Evolutionary conservation across 305 asterid genomes (phyloP).

Genomic region (Fraxinus baroniana): DNA sequence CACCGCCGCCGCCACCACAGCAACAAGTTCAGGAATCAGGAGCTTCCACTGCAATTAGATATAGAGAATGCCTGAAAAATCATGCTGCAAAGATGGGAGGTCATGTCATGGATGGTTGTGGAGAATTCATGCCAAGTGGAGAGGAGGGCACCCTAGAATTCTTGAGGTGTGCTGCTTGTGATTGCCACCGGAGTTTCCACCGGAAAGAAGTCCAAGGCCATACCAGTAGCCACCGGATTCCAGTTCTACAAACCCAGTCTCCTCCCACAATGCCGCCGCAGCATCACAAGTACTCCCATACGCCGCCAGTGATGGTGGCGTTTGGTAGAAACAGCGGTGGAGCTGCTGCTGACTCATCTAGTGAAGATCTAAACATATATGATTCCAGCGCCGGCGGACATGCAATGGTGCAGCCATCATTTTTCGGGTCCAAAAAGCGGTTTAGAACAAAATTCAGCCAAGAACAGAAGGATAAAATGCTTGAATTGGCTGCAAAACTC

Average conservation of each 20-base stretch:
- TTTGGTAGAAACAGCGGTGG: slow-evolving; percentile 50
- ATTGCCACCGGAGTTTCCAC: slow-evolving; percentile 83
- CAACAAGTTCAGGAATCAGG: neutral
- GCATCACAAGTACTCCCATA: slow-evolving; percentile 7
- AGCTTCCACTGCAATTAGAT: slow-evolving; percentile 23
- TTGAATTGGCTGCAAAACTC: slow-evolving; percentile 56
- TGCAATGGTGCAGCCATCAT: slow-evolving; percentile 16
- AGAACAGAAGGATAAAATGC: slow-evolving; percentile 67
- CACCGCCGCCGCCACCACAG: neutral
- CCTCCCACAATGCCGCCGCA: slow-evolving; percentile 10
- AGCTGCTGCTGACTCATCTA: slow-evolving; percentile 57
- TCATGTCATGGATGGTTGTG: slow-evolving; percentile 71
- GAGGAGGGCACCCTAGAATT: slow-evolving; percentile 56
- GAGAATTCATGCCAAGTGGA: slow-evolving; percentile 87
- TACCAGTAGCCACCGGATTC: slow-evolving; percentile 13
- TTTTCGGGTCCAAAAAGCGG: slow-evolving; percentile 47
- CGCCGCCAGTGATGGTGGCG: slow-evolving; percentile 36
- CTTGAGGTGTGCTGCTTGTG: slow-evolving; percentile 77
- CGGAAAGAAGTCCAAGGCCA: slow-evolving; percentile 37
- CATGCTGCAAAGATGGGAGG: slow-evolving; percentile 77
- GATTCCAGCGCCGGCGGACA: slow-evolving; percentile 31
- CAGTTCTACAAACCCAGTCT: slow-evolving; percentile 19
- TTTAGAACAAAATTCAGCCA: slow-evolving; percentile 65
- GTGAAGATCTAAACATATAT: slow-evolving; percentile 59
- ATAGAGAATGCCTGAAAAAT: slow-evolving; percentile 73